Evolutionary conservation across 2,329 filamentous ascomycete genomes (phyloP).

Genomic region (Xylariaceae sp.): DNA sequence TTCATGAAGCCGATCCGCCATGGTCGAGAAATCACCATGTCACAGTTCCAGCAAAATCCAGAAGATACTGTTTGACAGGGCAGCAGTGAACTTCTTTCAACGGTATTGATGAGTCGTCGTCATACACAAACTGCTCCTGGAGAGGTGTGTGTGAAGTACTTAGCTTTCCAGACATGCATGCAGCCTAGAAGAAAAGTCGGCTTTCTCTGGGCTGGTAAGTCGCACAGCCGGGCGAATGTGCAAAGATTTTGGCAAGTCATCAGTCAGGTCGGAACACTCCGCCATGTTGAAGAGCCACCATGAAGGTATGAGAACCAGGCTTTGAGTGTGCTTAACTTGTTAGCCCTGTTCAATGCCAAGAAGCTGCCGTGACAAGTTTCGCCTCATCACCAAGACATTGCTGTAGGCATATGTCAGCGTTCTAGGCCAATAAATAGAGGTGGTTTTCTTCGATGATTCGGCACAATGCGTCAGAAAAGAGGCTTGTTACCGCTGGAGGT

Average conservation of each 20-base stretch:
- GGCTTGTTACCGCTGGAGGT: conserved; percentile 13
- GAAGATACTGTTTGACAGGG: conserved; percentile 17
- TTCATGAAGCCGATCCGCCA: conserved; percentile 20
- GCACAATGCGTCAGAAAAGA: conserved; percentile 4
- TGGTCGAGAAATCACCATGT: conserved; percentile 15
- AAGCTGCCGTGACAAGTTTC: not conserved
- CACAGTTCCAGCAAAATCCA: conserved; percentile 18
- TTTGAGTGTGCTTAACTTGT: not conserved
- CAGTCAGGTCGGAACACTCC: not conserved
- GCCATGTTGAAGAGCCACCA: not conserved
- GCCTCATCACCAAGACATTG: not conserved
- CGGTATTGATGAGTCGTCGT: conserved; percentile 25
- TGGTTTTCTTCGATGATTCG: not conserved
- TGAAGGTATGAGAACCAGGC: not conserved
- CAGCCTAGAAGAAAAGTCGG: conserved; percentile 12
- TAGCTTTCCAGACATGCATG: conserved; percentile 21
- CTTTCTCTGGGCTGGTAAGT: conserved; percentile 14
- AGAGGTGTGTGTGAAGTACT: conserved; percentile 20
- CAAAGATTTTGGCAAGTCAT: not conserved
- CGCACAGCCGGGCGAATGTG: conserved; percentile 7
- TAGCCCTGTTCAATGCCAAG: not conserved
- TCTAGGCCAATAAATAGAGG: not conserved
- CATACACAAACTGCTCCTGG: conserved; percentile 29
- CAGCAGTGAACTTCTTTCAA: conserved; percentile 20
- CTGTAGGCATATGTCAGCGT: not conserved